Evolutionary conservation across 768 basidiomycete species (phyloP), one percentile per base, ranked within the genome.

Genomic region (Sarcodon sp.): DNA sequence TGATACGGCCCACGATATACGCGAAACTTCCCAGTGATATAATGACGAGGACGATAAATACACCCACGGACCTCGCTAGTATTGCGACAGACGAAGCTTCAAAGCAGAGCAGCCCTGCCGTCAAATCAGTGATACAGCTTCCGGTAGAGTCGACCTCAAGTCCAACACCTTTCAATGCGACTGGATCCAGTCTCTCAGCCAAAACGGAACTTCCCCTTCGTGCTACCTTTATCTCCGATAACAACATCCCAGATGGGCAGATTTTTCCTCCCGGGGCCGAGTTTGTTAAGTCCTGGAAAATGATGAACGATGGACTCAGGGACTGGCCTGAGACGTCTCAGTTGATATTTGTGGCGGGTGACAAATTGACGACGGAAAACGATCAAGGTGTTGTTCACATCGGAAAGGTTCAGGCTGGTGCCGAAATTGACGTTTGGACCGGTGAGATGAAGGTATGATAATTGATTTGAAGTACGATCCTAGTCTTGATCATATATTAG

Each of bases 241-340:
- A 79, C 36, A 88, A 84, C 33, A 80, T 87, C 45, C 68, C 75
- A 4, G 80, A 84, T 54, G 87, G 87, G 0, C 84, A 87, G 18
- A 56, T 73, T 44, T 83, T 90, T 58, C 85, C 86, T 32, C 79
- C 86, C 6, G 88, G 88, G 33, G 86, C 85, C 0, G 85, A 86
- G 59, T 92, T 91, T 56, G 75, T 88, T 48, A 91, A 90, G 64
- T 78, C 77, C 16, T 92, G 88, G 88, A 69, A 71, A 48, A 72
- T 90, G 69, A 52, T 69, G 32, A 92, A 92, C 55, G 73, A 73
- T 54, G 80, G 87, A 12, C 57, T 55, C 11, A 47, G 60, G 5
- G 70, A 77, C 15, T 91, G 87, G 87, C 84, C 84, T 0, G 69
- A 73, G 27, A 63, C 66, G 10, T 87, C 87, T 0, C 71, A 79